phyloP scores from a whole-genome alignment of 2,329 filamentous ascomycete genomes.

The Alternaria angustiovoidea region DNA sequence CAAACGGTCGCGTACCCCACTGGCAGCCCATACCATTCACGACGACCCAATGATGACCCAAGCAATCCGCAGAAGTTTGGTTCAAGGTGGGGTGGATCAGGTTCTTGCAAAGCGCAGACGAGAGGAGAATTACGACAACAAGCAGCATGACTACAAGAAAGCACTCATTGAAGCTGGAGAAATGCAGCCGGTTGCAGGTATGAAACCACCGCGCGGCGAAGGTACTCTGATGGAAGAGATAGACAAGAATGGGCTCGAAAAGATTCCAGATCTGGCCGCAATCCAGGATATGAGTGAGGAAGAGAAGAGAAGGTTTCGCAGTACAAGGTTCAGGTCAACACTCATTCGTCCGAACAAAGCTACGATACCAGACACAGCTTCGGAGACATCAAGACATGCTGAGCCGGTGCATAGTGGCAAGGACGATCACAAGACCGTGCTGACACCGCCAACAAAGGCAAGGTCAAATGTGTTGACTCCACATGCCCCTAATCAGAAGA shows the following conservation, averaged over 20 bases:
- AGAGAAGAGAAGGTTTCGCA: background rate
- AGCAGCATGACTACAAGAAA: background rate
- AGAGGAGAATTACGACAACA: background rate
- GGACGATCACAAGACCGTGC: background rate
- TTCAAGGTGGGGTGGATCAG: background rate
- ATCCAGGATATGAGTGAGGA: conserved; percentile 7
- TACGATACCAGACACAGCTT: background rate
- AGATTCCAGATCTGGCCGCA: background rate
- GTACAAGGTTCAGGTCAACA: background rate
- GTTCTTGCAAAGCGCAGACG: conserved; percentile 4
- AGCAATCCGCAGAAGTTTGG: background rate
- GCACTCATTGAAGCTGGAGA: background rate
- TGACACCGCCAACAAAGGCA: background rate
- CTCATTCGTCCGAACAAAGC: background rate
- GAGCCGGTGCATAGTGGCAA: background rate
- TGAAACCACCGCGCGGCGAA: background rate
- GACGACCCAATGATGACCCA: background rate
- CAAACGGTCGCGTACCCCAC: background rate
- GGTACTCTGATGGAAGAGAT: background rate
- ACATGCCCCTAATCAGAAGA: background rate
- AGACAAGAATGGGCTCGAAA: background rate
- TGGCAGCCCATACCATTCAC: background rate
- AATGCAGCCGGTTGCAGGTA: background rate
- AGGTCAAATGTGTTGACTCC: background rate
- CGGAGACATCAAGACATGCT: background rate